These are phyloP conservation scores for Anacardium occidentale DNA, from an alignment of 345 rosid species.

Conservation along the genomic window DNA sequence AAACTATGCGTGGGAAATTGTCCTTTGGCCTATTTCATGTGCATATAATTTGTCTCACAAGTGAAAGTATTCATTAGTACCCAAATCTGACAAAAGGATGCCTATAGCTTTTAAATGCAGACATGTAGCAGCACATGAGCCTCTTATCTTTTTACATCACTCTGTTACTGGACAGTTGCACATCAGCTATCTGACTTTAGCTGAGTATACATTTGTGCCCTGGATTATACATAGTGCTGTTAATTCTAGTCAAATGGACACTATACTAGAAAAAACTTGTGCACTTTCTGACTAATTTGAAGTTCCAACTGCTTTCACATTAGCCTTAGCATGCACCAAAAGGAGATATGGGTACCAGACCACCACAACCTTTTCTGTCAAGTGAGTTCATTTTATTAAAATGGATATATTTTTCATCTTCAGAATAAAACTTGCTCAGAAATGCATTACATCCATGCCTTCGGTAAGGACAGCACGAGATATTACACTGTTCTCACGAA, in stretches of 20 bases:
- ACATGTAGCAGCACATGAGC: not conserved
- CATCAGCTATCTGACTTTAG: not conserved
- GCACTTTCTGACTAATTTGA: not conserved
- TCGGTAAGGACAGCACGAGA: too few relatives aligned
- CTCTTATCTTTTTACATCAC: not conserved
- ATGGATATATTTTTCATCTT: not conserved
- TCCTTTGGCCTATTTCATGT: too few relatives aligned
- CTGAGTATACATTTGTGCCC: not conserved
- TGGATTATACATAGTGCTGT: not conserved
- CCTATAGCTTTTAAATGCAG: not conserved
- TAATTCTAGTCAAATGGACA: not conserved
- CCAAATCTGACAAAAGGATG: not conserved
- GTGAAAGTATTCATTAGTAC: too few relatives aligned
- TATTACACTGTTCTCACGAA: not conserved
- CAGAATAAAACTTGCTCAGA: not conserved
- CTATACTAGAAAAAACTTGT: not conserved
- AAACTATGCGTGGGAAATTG: too few relatives aligned
- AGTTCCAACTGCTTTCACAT: not conserved
- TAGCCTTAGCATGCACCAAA: not conserved
- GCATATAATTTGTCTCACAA: not conserved
- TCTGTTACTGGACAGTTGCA: not conserved
- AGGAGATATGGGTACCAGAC: not conserved
- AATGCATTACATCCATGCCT: not conserved
- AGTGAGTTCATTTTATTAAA: not conserved
- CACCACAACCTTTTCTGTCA: not conserved